Evolutionary conservation across 176 grass and related monocot species (phyloP).

Genomic region (Chloris gayana): DNA sequence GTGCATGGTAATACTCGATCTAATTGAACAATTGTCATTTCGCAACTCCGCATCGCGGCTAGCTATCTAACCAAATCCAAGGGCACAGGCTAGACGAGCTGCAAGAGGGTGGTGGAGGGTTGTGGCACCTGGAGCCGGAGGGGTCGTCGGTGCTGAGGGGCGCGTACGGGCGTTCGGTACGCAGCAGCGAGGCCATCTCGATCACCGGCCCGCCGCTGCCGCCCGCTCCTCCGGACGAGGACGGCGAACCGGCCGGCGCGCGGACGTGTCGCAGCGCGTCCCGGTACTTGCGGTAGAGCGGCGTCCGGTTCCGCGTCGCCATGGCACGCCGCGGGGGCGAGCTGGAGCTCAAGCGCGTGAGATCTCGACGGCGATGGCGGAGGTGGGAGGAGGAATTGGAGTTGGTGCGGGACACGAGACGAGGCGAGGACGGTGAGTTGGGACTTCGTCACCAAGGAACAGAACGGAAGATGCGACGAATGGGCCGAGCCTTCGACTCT

Average conservation of each 20-base stretch:
- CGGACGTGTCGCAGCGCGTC: constrained; percentile 90
- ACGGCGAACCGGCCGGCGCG: constrained; percentile 45
- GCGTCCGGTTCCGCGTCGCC: constrained; percentile 90
- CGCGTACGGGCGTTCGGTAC: constrained; percentile 64
- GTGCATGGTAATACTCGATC: neutral
- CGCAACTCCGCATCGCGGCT: neutral
- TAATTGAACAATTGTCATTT: neutral
- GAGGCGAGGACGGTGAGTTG: constrained; percentile 18
- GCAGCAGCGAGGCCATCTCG: constrained; percentile 87
- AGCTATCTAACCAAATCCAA: neutral
- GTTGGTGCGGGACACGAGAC: constrained; percentile 29
- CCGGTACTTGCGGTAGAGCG: constrained; percentile 88
- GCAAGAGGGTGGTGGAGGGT: neutral
- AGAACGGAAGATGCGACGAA: neutral
- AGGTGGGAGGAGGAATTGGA: constrained; percentile 22
- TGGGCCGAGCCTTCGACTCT: neutral
- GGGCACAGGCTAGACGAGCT: neutral
- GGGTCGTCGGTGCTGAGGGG: constrained; percentile 95
- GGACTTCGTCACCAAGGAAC: constrained; percentile 38
- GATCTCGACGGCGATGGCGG: constrained; percentile 44
- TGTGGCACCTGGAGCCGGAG: constrained; percentile 69
- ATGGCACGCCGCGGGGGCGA: constrained; percentile 37
- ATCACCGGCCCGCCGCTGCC: constrained; percentile 65
- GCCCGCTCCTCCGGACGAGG: constrained; percentile 36
- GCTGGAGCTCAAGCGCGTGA: neutral